Percentiles rank a stretch among this genome's conserved stretches.
These are phyloP conservation scores for Neophaeococcomyces aloes DNA, from an alignment of 2,329 filamentous ascomycete species.

Conservation along the genomic window DNA sequence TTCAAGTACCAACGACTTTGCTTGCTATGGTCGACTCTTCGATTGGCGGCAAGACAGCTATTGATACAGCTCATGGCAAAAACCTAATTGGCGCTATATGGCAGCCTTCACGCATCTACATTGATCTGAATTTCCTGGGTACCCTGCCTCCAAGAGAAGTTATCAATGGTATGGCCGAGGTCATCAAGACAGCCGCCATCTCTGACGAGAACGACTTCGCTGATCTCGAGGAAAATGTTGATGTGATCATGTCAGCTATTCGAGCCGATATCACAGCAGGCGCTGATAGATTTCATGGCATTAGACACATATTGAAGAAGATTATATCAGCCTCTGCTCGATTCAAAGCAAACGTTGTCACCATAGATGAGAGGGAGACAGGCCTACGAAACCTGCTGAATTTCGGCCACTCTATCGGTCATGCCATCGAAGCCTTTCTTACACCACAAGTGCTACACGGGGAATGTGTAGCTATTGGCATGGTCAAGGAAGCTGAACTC, in stretches of 20 bases:
- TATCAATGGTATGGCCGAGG: conserved; percentile 98
- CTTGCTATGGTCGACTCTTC: conserved; percentile 97
- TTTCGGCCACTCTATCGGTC: conserved; percentile 95
- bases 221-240: conserved; percentile 69
- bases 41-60: conserved; percentile 96
- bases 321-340: conserved; percentile 83
- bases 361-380: conserved; percentile 85
- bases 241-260: conserved; percentile 62
- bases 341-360: conserved; percentile 90
- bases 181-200: conserved; percentile 94
- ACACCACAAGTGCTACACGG: conserved; percentile 93
- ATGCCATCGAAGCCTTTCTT: conserved; percentile 89
- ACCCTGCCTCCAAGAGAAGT: conserved; percentile 85
- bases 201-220: conserved; percentile 85
- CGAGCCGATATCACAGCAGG: conserved; percentile 49
- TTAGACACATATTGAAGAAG: conserved; percentile 60
- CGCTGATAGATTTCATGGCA: conserved; percentile 54
- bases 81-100: conserved; percentile 94
- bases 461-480: conserved; percentile 91
- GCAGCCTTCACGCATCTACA: conserved; percentile 89
- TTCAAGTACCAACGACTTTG: conserved; percentile 90
- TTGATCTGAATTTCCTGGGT: conserved; percentile 84
- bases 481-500: conserved; percentile 95
- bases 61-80: conserved; percentile 91
- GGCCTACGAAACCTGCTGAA: conserved; percentile 90